Evolutionary conservation across 805 yeast species (phyloP).

Genomic region (Priceomyces castillae): DNA sequence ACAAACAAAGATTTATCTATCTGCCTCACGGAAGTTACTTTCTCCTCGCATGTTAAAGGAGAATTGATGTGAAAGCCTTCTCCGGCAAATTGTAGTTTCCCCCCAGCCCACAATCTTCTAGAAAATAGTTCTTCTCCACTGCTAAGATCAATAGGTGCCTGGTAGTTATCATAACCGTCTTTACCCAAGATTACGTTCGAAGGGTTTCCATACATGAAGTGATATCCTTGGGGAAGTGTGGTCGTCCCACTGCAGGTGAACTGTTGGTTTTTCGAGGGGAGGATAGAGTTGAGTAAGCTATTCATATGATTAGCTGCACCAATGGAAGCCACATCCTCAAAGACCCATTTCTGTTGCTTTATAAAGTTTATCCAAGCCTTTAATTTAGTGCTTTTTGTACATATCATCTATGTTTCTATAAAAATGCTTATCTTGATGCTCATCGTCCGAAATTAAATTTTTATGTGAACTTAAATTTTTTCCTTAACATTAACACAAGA

Average conservation of each 20-base stretch:
- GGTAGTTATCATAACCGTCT: conserved; percentile 83
- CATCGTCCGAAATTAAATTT: conserved; percentile 1
- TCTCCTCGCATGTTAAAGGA: conserved; percentile 54
- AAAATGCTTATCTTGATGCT: background rate
- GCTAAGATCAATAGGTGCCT: conserved; percentile 49
- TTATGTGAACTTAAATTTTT: background rate
- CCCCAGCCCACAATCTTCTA: conserved; percentile 81
- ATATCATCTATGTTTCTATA: background rate
- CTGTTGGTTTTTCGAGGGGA: conserved; percentile 5
- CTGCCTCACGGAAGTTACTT: conserved; percentile 38
- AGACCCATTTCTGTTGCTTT: conserved; percentile 16
- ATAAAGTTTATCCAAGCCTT: conserved; percentile 19
- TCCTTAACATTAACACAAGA: background rate
- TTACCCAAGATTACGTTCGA: conserved; percentile 43
- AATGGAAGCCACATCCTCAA: conserved; percentile 19
- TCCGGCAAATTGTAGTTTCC: conserved; percentile 46
- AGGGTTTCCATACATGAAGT: conserved; percentile 68
- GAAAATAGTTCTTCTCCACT: conserved; percentile 31
- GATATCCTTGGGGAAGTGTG: conserved; percentile 51
- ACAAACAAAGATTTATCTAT: conserved; percentile 46
- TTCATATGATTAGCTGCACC: conserved; percentile 20
- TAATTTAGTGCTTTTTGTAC: conserved; percentile 1
- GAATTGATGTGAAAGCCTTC: conserved; percentile 24
- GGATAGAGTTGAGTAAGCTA: conserved; percentile 13
- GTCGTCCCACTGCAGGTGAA: background rate